Evolutionary conservation across 176 grass and related monocot genomes (phyloP), one percentile per base, ranked within the genome.

Genomic region (Avena atlantica): DNA sequence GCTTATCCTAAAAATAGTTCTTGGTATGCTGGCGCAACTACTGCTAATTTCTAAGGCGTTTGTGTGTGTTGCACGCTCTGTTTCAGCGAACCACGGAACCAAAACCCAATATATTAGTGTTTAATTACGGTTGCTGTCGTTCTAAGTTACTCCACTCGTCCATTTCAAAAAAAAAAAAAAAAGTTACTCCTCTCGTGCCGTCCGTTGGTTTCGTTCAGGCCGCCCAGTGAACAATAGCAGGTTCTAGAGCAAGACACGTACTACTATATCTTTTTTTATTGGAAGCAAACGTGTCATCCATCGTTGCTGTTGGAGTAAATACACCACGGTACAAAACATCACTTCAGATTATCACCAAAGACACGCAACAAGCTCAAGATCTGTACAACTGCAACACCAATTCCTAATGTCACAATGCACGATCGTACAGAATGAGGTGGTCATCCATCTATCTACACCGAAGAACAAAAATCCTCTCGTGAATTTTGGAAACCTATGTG

Each of bases 11-110:
- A 13, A 2, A 13, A 8, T 4, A 0, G 47, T 19, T 53, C 20
- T 36, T 87, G 81, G n/a, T 40, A 20, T 86, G 83, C 78, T 51
- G 88, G 85, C 87, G 60, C 37, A 91, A 84, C 89, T 4, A 16
- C 85, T 31, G 85, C 60, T 69, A 0, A 31, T 88, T 81, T 91
- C 56, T 2, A 2, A 1, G 11, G 31, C 8, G 68, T 84, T 29
- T 77, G 16, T 83, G 68, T 77, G 74, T 19, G 50, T 80, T 70
- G n/a, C 80, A 76, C 87, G 80, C 64, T 67, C 74, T 59, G 74
- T 37, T 74, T 71, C 34, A 5, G 11, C 40, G 4, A 70, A 25
- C 9, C 20, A 68, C 40, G 29, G 45, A 44, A 70, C 89, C 85
- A 1, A 87, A 70, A 20, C 25, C 31, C 31, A 29, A 23, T 42